Evolutionary conservation across 2,329 filamentous ascomycete genomes (phyloP).

Genomic region (Botrytis deweyae): DNA sequence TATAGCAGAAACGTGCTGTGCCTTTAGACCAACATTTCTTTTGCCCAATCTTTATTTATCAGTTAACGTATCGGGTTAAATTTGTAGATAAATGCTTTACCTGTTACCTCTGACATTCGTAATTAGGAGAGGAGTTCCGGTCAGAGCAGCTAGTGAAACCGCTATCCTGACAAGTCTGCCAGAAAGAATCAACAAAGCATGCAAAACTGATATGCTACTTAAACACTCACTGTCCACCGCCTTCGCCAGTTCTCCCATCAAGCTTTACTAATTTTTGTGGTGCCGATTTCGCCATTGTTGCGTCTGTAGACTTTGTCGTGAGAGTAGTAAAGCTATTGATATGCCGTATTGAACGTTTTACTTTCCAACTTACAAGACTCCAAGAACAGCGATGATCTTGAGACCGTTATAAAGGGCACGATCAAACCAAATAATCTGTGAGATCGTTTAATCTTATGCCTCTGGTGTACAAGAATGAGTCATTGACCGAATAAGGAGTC

Average conservation of each 20-base stretch:
- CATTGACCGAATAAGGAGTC: background rate
- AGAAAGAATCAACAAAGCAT: background rate
- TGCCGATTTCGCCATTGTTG: background rate
- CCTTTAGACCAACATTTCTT: conserved; percentile 49
- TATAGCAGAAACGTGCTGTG: conserved; percentile 59
- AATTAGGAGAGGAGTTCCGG: conserved; percentile 53
- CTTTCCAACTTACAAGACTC: background rate
- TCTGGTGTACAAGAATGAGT: background rate
- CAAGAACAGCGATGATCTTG: background rate
- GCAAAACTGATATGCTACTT: background rate
- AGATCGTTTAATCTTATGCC: background rate
- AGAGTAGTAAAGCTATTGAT: background rate
- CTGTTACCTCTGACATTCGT: conserved; percentile 57
- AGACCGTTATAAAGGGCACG: background rate
- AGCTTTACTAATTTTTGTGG: conserved; percentile 46
- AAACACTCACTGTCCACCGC: conserved; percentile 52
- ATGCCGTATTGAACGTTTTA: conserved; percentile 8
- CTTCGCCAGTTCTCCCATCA: conserved; percentile 59
- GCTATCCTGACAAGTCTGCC: conserved; percentile 52
- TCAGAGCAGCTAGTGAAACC: conserved; percentile 55
- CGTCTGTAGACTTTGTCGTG: background rate
- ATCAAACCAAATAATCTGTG: no score
- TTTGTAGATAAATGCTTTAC: background rate
- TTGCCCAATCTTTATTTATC: conserved; percentile 22
- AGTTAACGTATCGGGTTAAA: background rate